Conservation (phyloP, 768 basidiomycete genomes). For the Zangia roseola region DNA sequence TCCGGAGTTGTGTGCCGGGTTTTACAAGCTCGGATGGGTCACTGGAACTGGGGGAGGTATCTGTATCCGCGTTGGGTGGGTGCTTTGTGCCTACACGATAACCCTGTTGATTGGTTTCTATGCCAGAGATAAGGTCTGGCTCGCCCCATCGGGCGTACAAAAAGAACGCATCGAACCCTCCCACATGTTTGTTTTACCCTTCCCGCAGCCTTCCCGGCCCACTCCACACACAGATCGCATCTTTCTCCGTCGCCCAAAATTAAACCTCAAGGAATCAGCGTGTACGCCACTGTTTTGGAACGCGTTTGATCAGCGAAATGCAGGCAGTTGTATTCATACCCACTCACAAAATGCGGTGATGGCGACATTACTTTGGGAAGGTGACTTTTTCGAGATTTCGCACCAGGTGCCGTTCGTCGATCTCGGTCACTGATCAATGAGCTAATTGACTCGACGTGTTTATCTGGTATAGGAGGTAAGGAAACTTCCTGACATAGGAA, state of each 20-base stretch:
- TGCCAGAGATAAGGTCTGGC: constrained; percentile 71
- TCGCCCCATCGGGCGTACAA: constrained; percentile 88
- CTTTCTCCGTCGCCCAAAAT: constrained; percentile 72
- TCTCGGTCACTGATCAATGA: constrained; percentile 2
- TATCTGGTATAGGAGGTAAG: constrained; percentile 40
- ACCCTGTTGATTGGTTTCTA: background rate
- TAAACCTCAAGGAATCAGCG: constrained; percentile 77
- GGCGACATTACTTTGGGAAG: constrained; percentile 77
- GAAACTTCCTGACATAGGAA: background rate
- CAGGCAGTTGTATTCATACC: constrained; percentile 88
- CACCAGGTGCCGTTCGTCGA: constrained; percentile 55
- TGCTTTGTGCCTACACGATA: background rate
- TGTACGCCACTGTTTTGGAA: constrained; percentile 94
- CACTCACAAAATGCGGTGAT: constrained; percentile 91
- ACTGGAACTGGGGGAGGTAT: constrained; percentile 88
- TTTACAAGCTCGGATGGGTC: constrained; percentile 90
- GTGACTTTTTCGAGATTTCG: constrained; percentile 71
- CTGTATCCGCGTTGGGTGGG: constrained; percentile 67
- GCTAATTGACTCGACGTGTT: background rate
- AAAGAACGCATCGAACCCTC: constrained; percentile 81
- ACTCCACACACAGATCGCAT: constrained; percentile 67
- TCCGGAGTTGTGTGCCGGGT: constrained; percentile 77
- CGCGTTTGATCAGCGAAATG: constrained; percentile 74
- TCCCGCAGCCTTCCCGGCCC: constrained; percentile 51
- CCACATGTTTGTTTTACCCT: constrained; percentile 89